A percentile compares a stretch with the other conserved stretches of the same genome.
phyloP scores from a whole-genome alignment of 257 asterid genomes.

The Przewalskia tangutica region DNA sequence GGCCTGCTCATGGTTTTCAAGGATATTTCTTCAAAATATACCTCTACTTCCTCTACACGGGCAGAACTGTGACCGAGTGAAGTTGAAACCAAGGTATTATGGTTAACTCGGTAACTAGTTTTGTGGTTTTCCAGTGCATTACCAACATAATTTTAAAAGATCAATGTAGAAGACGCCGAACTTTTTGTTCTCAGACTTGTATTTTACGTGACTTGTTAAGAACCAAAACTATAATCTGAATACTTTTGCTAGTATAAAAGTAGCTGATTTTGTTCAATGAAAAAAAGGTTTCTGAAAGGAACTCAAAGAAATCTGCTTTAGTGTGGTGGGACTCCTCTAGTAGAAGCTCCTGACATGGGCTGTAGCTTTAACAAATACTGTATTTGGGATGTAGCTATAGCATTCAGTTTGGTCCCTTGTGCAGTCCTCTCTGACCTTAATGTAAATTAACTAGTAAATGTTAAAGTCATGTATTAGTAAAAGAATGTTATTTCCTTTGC shows the following conservation, averaged over 20 bases:
- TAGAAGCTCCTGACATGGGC: background rate
- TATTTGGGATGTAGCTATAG: background rate
- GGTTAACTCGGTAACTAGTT: background rate
- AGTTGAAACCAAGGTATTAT: background rate
- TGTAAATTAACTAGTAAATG: background rate
- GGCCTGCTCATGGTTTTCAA: slow-evolving; percentile 44
- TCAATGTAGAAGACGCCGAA: background rate
- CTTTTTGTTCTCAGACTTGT: background rate
- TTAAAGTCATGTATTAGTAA: background rate
- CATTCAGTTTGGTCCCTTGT: background rate
- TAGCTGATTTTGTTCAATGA: background rate
- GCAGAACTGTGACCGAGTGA: slow-evolving; percentile 36
- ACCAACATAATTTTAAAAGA: background rate
- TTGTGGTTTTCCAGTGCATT: background rate
- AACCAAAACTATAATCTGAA: background rate
- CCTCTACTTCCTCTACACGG: slow-evolving; percentile 25
- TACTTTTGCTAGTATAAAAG: background rate
- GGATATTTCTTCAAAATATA: slow-evolving; percentile 41
- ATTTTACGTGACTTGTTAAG: background rate
- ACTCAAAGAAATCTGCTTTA: background rate
- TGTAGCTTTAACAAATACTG: background rate
- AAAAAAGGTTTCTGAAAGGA: background rate
- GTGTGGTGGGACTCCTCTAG: background rate
- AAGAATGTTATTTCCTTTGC: background rate
- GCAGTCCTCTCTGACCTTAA: background rate